Base-by-base conservation (phyloP, 2,329 filamentous ascomycete genomes). In the Claviceps monticola region DNA sequence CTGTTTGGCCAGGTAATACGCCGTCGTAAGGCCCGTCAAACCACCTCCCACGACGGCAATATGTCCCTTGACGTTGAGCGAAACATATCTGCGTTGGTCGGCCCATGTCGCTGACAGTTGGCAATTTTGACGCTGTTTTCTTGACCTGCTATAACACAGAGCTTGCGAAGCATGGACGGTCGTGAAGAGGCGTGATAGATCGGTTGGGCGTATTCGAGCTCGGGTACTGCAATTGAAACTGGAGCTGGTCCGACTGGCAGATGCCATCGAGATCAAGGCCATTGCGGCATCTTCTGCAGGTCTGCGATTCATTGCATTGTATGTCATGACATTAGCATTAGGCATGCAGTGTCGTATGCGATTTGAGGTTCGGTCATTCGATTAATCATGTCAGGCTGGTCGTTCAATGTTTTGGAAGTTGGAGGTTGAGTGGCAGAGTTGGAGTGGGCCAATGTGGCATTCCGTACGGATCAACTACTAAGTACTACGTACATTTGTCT, bases 41-140 rank as follows among this genome's bases (percentile, higher is more conserved):
- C 89, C 89, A 54, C 83, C 88, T 50, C 89, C 89, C 34, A 94
- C 67, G 49, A 94, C 74, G 23, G 85, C 87, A 51, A 88, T 70
- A 19, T 67, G 58, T 52, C 66, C 59, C 17, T 58, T 59, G 26
- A 60, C 57, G n/a, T 54, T 55, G 43, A 54, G 47, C 4, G 61
- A 59, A n/a, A 53, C 53, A 42, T 37, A 47, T 23, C n/a, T 21
- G 16, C 49, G 43, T 51, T 46, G 53, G 43, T 29, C 41, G 39
- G 54, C 50, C 21, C 53, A 52, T 53, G 21, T 23, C 21, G 36
- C 43, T 21, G 39, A 34, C 9, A 11, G 50, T n/a, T 36, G 46
- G 41, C 50, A 23, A 53, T 56, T 42, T 38, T 54, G 54, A 58
- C 52, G 51, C 37, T 14, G 34, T 16, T 34, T 38, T 37, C 42